Conservation (phyloP, 2,329 filamentous ascomycete genomes). For the Scolecobasidium constrictum region DNA sequence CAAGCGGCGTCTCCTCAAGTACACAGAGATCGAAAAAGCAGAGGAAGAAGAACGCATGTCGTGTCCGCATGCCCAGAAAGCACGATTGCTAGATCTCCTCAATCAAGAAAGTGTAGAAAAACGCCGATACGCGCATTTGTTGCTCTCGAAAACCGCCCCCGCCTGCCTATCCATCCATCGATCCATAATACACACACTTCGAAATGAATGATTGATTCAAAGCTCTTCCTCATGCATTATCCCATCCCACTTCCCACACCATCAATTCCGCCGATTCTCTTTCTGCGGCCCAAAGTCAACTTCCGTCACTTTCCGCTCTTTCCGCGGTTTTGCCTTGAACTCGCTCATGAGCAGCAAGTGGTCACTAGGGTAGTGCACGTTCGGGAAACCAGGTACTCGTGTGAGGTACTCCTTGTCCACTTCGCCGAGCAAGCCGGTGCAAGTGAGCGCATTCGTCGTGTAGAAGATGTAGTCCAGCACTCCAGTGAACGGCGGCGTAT, state of each 20-base stretch:
- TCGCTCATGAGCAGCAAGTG: conserved; percentile 84
- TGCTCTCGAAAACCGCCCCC: too few species aligned
- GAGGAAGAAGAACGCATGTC: too few species aligned
- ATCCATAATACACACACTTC: too few species aligned
- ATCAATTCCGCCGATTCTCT: conserved; percentile 5
- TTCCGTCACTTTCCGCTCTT: conserved; percentile 8
- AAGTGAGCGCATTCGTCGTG: conserved; percentile 78
- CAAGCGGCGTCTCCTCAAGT: too few species aligned
- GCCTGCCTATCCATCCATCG: too few species aligned
- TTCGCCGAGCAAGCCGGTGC: conserved; percentile 73
- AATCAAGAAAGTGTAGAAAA: too few species aligned
- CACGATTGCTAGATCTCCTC: too few species aligned
- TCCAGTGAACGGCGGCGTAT: conserved; percentile 83
- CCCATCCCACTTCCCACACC: neutral
- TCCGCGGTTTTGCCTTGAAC: conserved; percentile 68
- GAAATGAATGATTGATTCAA: too few species aligned
- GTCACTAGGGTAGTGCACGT: conserved; percentile 89
- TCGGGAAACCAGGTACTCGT: conserved; percentile 81
- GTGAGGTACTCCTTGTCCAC: conserved; percentile 79
- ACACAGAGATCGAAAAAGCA: too few species aligned
- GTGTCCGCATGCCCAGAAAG: too few species aligned
- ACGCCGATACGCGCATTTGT: too few species aligned
- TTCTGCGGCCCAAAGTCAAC: conserved; percentile 10
- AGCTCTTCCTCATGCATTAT: conserved; percentile 1
- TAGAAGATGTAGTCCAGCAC: conserved; percentile 98